Conservation (phyloP, 1,284 basidiomycete species). For the Pseudozyma hubeiensis region DNA sequence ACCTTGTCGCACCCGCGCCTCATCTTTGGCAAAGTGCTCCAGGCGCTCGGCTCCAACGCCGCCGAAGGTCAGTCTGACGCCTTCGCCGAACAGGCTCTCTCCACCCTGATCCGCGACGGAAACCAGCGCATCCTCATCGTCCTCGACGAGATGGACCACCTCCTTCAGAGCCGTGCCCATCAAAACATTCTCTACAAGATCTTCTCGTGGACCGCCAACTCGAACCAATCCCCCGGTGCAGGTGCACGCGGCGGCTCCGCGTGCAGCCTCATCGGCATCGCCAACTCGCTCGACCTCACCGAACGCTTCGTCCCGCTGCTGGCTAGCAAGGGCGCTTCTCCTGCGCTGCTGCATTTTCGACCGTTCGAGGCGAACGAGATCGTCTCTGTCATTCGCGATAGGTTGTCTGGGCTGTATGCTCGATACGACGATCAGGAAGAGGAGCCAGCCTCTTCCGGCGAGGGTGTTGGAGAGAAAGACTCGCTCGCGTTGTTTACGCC, state of each 20-base stretch:
- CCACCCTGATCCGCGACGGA: constrained; percentile 37
- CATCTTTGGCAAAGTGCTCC: constrained; percentile 57
- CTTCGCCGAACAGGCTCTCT: constrained; percentile 35
- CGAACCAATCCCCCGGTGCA: constrained; percentile 7
- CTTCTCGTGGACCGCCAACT: constrained; percentile 59
- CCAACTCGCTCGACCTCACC: constrained; percentile 66
- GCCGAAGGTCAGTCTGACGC: constrained; percentile 44
- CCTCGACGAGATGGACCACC: constrained; percentile 71
- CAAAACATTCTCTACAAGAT: constrained; percentile 69
- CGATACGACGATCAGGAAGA: constrained; percentile 44
- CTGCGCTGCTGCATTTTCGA: constrained; percentile 69
- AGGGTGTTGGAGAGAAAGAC: not conserved
- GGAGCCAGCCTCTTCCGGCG: not conserved
- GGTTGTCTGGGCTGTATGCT: constrained; percentile 60
- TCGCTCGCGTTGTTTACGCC: constrained; percentile 65
- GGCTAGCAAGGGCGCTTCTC: constrained; percentile 61
- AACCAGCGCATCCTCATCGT: constrained; percentile 65
- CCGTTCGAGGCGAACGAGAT: constrained; percentile 69
- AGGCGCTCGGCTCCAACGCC: constrained; percentile 51
- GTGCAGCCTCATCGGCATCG: constrained; percentile 54
- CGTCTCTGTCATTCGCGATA: constrained; percentile 65
- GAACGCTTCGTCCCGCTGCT: constrained; percentile 65
- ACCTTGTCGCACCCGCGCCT: constrained; percentile 64
- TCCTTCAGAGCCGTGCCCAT: constrained; percentile 62
- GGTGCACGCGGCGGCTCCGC: constrained; percentile 12